These are phyloP conservation scores for Aspergillus sp. DNA, from an alignment of 2,329 filamentous ascomycete species.

Conservation along the genomic window DNA sequence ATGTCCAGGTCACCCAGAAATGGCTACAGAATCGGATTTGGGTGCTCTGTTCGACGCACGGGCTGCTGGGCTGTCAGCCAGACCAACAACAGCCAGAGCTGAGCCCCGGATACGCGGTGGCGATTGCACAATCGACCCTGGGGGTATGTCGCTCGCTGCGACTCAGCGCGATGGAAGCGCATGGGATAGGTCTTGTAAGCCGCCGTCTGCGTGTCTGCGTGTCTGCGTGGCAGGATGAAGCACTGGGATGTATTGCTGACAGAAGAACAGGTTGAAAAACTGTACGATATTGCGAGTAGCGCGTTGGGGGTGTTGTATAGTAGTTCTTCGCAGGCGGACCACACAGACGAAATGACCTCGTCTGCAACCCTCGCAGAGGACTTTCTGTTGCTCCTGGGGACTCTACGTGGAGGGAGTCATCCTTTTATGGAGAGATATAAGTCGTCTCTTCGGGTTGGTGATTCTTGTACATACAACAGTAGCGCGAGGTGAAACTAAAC, in stretches of 20 bases:
- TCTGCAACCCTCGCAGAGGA: conserved; percentile 18
- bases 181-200: conserved; percentile 32
- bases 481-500: too few species aligned
- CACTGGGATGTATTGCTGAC: too few species aligned
- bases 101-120: conserved; percentile 27
- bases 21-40: conserved; percentile 37
- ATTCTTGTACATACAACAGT: too few species aligned
- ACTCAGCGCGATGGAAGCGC: conserved; percentile 33
- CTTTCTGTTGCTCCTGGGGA: conserved; percentile 23
- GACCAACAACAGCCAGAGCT: conserved; percentile 26
- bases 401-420: conserved; percentile 27
- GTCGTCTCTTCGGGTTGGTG: too few species aligned
- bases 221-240: too few species aligned
- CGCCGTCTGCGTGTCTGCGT: too few species aligned
- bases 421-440: conserved; percentile 26
- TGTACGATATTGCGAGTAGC: conserved; percentile 30
- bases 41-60: conserved; percentile 34
- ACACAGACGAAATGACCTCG: conserved; percentile 1
- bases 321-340: conserved; percentile 1
- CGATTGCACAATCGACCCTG: conserved; percentile 26
- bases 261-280: conserved; percentile 28
- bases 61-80: conserved; percentile 24
- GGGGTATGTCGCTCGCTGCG: conserved; percentile 24
- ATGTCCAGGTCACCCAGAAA: conserved; percentile 35
- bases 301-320: conserved; percentile 23